These are phyloP conservation scores for Suillus subalutaceus DNA, from an alignment of 768 basidiomycete species.

Conservation along the genomic window DNA sequence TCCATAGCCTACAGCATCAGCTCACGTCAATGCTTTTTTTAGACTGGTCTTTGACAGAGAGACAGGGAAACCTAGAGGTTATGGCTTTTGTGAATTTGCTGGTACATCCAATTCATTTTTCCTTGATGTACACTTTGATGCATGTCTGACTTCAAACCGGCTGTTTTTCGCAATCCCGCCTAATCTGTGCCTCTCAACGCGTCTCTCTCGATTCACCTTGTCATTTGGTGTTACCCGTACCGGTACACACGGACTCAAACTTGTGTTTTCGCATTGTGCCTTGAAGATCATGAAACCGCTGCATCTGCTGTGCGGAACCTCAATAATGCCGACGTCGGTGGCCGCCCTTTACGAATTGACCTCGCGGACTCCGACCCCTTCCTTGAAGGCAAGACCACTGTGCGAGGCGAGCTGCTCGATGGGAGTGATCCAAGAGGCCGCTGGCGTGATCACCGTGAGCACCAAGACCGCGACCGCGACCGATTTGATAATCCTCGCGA, in stretches of 20 bases:
- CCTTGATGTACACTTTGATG: conserved; percentile 24
- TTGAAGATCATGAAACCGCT: conserved; percentile 92
- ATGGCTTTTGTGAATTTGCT: conserved; percentile 92
- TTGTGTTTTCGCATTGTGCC: conserved; percentile 12
- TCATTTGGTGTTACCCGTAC: conserved; percentile 12
- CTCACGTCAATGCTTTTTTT: conserved; percentile 16
- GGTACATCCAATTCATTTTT: conserved; percentile 58
- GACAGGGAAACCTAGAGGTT: conserved; percentile 93
- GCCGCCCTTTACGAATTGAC: conserved; percentile 91
- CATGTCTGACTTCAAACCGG: conserved; percentile 42
- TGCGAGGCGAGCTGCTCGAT: conserved; percentile 80
- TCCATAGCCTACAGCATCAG: background rate
- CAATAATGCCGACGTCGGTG: conserved; percentile 90
- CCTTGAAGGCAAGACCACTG: conserved; percentile 87
- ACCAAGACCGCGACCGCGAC: conserved; percentile 59
- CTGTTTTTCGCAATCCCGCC: conserved; percentile 18
- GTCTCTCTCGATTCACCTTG: conserved; percentile 19
- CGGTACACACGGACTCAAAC: background rate
- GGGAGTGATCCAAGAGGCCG: conserved; percentile 46
- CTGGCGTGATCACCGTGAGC: conserved; percentile 50
- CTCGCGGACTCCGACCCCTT: conserved; percentile 92
- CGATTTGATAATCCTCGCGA: conserved; percentile 37
- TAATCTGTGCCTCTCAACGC: conserved; percentile 12
- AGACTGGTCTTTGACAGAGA: conserved; percentile 90
- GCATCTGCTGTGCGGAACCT: conserved; percentile 94